phyloP scores from a whole-genome alignment of 768 basidiomycete species.

The Russula vinacea region DNA sequence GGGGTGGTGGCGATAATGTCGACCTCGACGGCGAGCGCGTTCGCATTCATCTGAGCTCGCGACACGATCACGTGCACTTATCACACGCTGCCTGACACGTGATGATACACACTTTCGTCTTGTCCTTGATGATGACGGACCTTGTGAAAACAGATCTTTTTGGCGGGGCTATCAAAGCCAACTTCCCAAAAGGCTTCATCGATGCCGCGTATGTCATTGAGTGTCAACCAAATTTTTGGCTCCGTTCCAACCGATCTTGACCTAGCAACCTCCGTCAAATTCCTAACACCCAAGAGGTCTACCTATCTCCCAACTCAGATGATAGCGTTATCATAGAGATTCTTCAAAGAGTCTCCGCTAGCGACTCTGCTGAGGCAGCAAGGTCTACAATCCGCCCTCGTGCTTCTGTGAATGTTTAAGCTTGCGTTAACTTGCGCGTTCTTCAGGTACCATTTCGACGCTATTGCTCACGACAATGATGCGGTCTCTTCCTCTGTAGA shows the following conservation, averaged over 20 bases:
- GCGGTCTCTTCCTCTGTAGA: slow-evolving; percentile 53
- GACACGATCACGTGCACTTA: slow-evolving; percentile 19
- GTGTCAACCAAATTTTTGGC: slow-evolving; percentile 6
- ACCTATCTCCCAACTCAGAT: slow-evolving; percentile 64
- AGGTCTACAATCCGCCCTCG: slow-evolving; percentile 46
- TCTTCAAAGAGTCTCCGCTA: slow-evolving; percentile 64
- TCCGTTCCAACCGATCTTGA: slow-evolving; percentile 8
- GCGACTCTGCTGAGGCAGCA: slow-evolving; percentile 57
- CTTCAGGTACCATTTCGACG: slow-evolving; percentile 85
- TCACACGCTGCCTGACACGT: background rate
- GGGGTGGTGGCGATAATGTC: background rate
- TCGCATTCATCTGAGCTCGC: slow-evolving; percentile 7
- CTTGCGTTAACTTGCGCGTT: slow-evolving; percentile 24
- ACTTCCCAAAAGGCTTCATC: slow-evolving; percentile 54
- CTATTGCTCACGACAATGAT: slow-evolving; percentile 87
- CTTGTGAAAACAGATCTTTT: slow-evolving; percentile 55
- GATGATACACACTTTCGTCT: background rate
- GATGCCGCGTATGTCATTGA: slow-evolving; percentile 77
- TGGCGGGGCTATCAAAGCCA: slow-evolving; percentile 77
- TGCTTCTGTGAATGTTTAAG: background rate
- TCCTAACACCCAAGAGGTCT: slow-evolving; percentile 94
- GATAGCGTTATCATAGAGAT: slow-evolving; percentile 84
- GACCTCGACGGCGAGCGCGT: slow-evolving; percentile 8
- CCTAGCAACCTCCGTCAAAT: slow-evolving; percentile 71
- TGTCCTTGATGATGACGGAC: background rate